These are phyloP conservation scores for Basipetospora sp. DNA, from an alignment of 2,329 filamentous ascomycete genomes.

Conservation along the genomic window DNA sequence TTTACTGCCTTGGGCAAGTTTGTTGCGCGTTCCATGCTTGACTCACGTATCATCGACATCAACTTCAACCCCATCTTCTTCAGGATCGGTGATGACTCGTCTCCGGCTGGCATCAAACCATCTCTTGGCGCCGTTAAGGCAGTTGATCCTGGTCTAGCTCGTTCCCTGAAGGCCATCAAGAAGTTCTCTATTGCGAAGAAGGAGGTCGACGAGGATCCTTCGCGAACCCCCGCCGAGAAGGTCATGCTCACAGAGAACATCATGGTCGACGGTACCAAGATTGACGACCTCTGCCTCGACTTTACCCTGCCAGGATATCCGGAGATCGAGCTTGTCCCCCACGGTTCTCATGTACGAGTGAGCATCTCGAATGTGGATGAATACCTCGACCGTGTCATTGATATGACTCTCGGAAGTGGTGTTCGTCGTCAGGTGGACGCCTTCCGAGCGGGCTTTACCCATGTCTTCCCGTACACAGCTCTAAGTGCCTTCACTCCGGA, in stretches of 20 bases:
- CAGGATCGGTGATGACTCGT: slow-evolving; percentile 64
- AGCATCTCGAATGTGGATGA: slow-evolving; percentile 81
- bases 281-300: slow-evolving; percentile 83
- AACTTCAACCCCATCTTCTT: slow-evolving; percentile 97
- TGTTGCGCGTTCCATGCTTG: slow-evolving; percentile 93
- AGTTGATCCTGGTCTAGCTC: slow-evolving; percentile 74
- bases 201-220: slow-evolving; percentile 57
- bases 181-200: slow-evolving; percentile 75
- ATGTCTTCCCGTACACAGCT: slow-evolving; percentile 90
- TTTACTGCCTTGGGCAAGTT: slow-evolving; percentile 95
- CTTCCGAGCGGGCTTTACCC: slow-evolving; percentile 80
- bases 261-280: slow-evolving; percentile 55
- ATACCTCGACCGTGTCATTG: slow-evolving; percentile 80
- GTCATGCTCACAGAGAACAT: slow-evolving; percentile 53
- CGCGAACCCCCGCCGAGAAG: slow-evolving; percentile 55
- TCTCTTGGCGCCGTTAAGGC: slow-evolving; percentile 80
- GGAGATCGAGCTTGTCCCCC: slow-evolving; percentile 62
- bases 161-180: slow-evolving; percentile 74
- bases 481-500: slow-evolving; percentile 87
- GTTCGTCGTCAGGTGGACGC: slow-evolving; percentile 81
- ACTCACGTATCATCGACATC: slow-evolving; percentile 92
- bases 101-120: slow-evolving; percentile 50
- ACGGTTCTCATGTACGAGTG: slow-evolving; percentile 60
- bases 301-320: slow-evolving; percentile 91
- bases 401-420: slow-evolving; percentile 78